Evolutionary conservation across 129 eudicot genomes (phyloP), one percentile per base, ranked within the genome.

Genomic region (Chrysanthemum seticuspe): DNA sequence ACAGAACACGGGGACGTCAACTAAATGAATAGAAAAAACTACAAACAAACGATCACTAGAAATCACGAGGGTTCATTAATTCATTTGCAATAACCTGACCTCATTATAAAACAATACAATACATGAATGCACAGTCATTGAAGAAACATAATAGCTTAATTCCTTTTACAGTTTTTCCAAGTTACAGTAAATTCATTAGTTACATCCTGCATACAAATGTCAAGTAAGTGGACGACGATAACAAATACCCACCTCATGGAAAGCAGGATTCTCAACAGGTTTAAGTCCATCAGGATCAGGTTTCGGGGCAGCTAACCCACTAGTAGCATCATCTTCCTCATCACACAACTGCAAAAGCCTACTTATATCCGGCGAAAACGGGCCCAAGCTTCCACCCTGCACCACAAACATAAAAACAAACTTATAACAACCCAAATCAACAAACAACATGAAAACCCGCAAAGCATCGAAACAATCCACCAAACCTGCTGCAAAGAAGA

Each of bases 251-350:
- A 90, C 93, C 85, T 79, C 84, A 67, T 83, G 84, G 51, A 69
- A 82, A 60, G 58, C 70, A 57, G 67, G 67, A 70, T 31, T 76
- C 50, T 51, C 71, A 11, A 74, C 79, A 62, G 68, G 71, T 79
- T 81, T 85, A 18, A 72, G 86, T 1, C 64, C 80, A 83, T 86
- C 95, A 27, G 92, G 92, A 40, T 88, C 92, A 29, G 88, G 85
- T 79, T 91, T 88, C 4, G 89, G 92, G 27, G 92, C 84, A 75
- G 90, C 83, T 74, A 91, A 86, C 12, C 81, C 86, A 45, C 97
- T 91, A 48, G 84, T 91, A 21, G 97, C 97, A 68, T 91, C 97
- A 84, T 91, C 97, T 78, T 88, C 95, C 81, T 90, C 96, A 64
- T 91, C 97, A 63, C 77, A 76, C 36, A 82, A 85, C 70, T 85